Base-by-base conservation (phyloP, 345 rosid species). In the Salix udensis region DNA sequence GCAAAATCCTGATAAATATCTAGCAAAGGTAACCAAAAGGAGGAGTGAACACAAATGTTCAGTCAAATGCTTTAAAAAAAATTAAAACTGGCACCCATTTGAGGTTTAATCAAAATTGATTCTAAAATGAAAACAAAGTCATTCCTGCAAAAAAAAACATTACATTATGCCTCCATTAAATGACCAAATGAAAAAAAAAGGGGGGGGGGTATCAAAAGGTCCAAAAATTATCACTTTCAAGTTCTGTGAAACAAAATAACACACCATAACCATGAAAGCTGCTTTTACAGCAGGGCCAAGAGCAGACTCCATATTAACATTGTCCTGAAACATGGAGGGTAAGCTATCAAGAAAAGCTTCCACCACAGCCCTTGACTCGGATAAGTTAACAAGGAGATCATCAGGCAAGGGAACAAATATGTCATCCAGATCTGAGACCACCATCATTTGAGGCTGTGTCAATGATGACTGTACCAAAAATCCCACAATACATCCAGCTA, bases 391-490 rank as follows among this genome's bases (percentile, higher is more conserved):
- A 74, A 94, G 97, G 82, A 96, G 98, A 86, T 96, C 99, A 85
- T 96, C 98, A 6, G 97, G 97, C 80, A 94, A 83, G 2, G 99
- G 99, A 71, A 92, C 76, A 81, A 96, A 96, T 69, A 96, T 75
- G 81, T 94, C 99, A 79, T 96, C 99, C 52, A 94, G 88, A 84
- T 96, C 99, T 5, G 99, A 89, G 76, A 96, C 96, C 74, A 96
- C 98, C 97, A 96, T 92, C 99, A 96, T 94, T 80, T 96, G 99
- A 82, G 99, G 97, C 82, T 94, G 99, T 55, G 90, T 89, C 86
- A 96, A 85, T 72, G 98, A 94, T 76, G 98, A 92, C 99, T 96
- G 92, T 90, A 85, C 48, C 58, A 72, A 46, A 72, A 83, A 74
- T 76, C 30, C 66, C 67, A 78, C 36, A 74, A 75, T 70, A 55